Percentiles rank a stretch among this genome's conserved stretches.
Evolutionary conservation across 257 asterid species (phyloP).

Genomic region (Gentiana straminea): DNA sequence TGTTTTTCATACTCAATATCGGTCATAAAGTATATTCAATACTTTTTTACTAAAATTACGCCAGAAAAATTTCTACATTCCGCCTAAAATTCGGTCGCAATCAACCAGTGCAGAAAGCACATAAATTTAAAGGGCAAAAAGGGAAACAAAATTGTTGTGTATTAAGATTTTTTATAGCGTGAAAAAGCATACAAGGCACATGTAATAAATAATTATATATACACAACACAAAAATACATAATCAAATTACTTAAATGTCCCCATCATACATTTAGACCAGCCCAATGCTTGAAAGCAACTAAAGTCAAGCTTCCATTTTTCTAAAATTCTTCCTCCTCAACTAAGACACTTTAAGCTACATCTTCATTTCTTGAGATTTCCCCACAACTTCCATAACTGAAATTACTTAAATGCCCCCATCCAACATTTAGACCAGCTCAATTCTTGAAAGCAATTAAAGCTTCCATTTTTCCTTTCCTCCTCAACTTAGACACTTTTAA

Average conservation of each 20-base stretch:
- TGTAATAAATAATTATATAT: conserved; percentile 46
- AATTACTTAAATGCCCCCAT: conserved; percentile 10
- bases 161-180: conserved; percentile 12
- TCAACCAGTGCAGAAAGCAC: too few species aligned
- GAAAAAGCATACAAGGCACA: conserved; percentile 65
- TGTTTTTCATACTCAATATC: too few species aligned
- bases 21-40: too few species aligned
- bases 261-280: conserved; percentile 62
- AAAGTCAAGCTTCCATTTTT: conserved; percentile 57
- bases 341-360: conserved; percentile 64
- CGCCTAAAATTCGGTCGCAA: too few species aligned
- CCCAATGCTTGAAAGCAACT: conserved; percentile 92
- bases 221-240: too few species aligned
- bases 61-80: too few species aligned
- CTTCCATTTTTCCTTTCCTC: conserved; percentile 65
- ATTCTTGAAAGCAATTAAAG: conserved; percentile 77
- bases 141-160: too few species aligned
- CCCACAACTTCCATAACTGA: conserved; percentile 83
- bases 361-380: conserved; percentile 59
- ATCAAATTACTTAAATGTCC: conserved; percentile 1
- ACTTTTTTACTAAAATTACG: too few species aligned
- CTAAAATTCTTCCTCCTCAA: conserved; percentile 52
- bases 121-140: too few species aligned
- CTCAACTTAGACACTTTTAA: conserved; percentile 59
- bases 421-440: conserved; percentile 87